Percentiles rank a stretch among this genome's conserved stretches.
Conservation (phyloP, 805 yeast species). For the Kodamaea lidongshanica region DNA sequence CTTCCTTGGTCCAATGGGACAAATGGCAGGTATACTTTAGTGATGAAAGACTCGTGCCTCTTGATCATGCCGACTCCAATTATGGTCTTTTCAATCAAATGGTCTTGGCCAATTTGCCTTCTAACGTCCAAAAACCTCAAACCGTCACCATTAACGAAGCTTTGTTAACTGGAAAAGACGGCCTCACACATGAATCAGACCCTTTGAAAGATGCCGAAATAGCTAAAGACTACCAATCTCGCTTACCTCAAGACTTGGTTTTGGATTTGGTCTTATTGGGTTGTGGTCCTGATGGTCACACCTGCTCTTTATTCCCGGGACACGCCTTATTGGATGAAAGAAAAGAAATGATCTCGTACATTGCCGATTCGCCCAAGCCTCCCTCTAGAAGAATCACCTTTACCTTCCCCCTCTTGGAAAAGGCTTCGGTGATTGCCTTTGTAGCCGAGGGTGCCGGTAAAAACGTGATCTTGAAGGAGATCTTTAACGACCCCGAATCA, state of each 20-base stretch:
- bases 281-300: slow-evolving; percentile 95
- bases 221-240: slow-evolving; percentile 56
- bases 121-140: slow-evolving; percentile 44
- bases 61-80: slow-evolving; percentile 78
- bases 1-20: slow-evolving; percentile 51
- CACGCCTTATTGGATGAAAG: slow-evolving; percentile 60
- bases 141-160: slow-evolving; percentile 62
- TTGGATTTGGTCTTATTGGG: slow-evolving; percentile 75
- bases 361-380: slow-evolving; percentile 86
- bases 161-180: slow-evolving; percentile 47
- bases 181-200: slow-evolving; percentile 39
- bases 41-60: slow-evolving; percentile 86
- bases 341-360: slow-evolving; percentile 48
- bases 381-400: slow-evolving; percentile 89
- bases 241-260: slow-evolving; percentile 42
- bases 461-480: slow-evolving; percentile 62
- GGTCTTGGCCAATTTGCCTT: slow-evolving; percentile 46
- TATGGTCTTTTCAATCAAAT: slow-evolving; percentile 68
- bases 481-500: slow-evolving; percentile 49
- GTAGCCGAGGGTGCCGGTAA: slow-evolving; percentile 89
- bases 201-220: slow-evolving; percentile 41
- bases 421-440: slow-evolving; percentile 56
- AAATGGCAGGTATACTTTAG: slow-evolving; percentile 80
- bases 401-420: slow-evolving; percentile 68
- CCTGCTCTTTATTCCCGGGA: slow-evolving; percentile 88